These are phyloP conservation scores for Acer saccharum DNA, from an alignment of 345 rosid species.

Conservation along the genomic window DNA sequence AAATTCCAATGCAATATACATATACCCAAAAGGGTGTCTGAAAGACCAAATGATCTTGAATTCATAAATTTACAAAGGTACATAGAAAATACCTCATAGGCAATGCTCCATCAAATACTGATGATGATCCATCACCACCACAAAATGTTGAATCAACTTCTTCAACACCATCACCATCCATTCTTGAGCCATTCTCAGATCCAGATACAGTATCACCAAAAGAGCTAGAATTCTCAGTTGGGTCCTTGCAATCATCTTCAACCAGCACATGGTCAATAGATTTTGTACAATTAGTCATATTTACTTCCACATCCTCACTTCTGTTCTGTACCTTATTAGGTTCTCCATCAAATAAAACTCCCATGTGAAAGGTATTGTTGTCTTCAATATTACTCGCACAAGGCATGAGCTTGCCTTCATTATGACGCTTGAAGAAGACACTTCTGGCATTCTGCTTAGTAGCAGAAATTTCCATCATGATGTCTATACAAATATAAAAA, in stretches of 20 bases:
- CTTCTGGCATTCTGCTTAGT: constrained; percentile 29
- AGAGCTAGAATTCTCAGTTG: constrained; percentile 77
- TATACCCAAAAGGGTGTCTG: background rate
- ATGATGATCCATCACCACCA: constrained; percentile 29
- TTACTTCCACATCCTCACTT: constrained; percentile 48
- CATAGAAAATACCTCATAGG: constrained; percentile 45
- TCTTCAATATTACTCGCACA: constrained; percentile 50
- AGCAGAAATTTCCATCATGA: constrained; percentile 24
- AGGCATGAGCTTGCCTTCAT: constrained; percentile 33
- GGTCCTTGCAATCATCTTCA: constrained; percentile 41
- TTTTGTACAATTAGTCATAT: constrained; percentile 42
- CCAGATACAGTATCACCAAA: constrained; percentile 62
- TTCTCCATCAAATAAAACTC: constrained; percentile 24
- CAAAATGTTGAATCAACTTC: constrained; percentile 65
- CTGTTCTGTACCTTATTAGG: constrained; percentile 8
- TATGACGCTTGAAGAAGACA: constrained; percentile 16
- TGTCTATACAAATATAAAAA: background rate
- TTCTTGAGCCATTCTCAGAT: constrained; percentile 32
- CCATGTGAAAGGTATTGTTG: constrained; percentile 27
- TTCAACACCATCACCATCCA: constrained; percentile 70
- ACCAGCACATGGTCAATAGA: constrained; percentile 11
- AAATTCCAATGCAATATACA: background rate
- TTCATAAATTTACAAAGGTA: background rate
- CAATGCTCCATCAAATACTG: constrained; percentile 30
- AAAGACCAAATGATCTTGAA: background rate